Evolutionary conservation across 2,329 filamentous ascomycete genomes (phyloP).

Genomic region (Trichophyton mentagrophytes): DNA sequence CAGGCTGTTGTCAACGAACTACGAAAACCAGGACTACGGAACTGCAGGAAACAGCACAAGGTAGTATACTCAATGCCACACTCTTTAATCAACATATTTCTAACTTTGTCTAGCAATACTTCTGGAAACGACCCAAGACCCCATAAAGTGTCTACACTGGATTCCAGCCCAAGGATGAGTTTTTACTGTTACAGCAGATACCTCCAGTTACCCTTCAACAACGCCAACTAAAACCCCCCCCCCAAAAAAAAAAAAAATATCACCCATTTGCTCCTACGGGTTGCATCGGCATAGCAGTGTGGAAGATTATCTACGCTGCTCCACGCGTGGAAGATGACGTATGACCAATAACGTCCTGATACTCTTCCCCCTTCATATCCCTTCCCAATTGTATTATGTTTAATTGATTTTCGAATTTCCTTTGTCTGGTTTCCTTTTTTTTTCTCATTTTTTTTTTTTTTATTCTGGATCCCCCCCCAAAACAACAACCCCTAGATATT

Average conservation of each 20-base stretch:
- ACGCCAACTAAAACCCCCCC: background rate
- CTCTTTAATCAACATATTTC: constrained; percentile 6
- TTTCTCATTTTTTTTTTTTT: background rate
- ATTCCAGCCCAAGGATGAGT: background rate
- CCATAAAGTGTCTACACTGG: background rate
- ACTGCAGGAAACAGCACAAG: constrained; percentile 94
- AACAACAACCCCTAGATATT: background rate
- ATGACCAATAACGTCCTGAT: background rate
- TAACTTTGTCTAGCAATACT: constrained; percentile 48
- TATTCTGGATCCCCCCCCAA: background rate
- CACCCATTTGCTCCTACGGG: background rate
- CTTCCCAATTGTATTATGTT: constrained; percentile 1
- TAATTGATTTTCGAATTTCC: background rate
- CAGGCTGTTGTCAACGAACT: constrained; percentile 74
- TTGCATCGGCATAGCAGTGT: background rate
- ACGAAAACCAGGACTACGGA: constrained; percentile 75
- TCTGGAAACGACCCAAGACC: constrained; percentile 51
- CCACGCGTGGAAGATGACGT: background rate
- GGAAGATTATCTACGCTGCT: background rate
- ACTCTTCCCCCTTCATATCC: background rate
- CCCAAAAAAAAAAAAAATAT: background rate
- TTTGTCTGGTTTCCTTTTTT: background rate
- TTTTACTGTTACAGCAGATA: background rate
- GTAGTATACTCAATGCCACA: constrained; percentile 39
- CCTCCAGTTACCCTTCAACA: background rate